These are phyloP conservation scores for Tricholoma saponaceum DNA, from an alignment of 768 basidiomycete species.

Conservation along the genomic window DNA sequence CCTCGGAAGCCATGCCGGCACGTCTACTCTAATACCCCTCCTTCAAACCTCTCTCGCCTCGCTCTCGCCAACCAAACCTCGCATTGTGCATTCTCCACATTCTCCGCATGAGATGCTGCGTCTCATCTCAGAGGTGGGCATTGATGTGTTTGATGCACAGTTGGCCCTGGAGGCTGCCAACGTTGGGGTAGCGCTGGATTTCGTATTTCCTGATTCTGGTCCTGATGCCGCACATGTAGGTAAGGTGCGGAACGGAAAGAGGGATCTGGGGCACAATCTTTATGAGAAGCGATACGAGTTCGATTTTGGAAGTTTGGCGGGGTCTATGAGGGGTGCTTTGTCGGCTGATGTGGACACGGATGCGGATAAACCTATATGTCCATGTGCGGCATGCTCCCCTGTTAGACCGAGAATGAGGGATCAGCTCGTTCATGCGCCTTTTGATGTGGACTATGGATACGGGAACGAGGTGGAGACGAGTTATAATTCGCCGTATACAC, in stretches of 20 bases:
- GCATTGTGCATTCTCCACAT: conserved; percentile 49
- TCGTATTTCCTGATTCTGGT: conserved; percentile 51
- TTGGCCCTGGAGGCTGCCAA: conserved; percentile 71
- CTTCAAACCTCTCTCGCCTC: conserved; percentile 55
- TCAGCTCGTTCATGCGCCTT: conserved; percentile 44
- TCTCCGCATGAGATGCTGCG: conserved; percentile 76
- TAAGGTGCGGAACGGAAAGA: conserved; percentile 19
- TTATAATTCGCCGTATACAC: conserved; percentile 34
- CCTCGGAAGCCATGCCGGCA: background rate
- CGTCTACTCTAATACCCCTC: conserved; percentile 26
- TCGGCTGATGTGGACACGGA: background rate
- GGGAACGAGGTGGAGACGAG: background rate
- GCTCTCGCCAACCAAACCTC: conserved; percentile 54
- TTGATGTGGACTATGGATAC: conserved; percentile 11
- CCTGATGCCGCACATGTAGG: background rate
- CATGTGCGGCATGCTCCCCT: conserved; percentile 57
- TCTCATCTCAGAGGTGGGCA: conserved; percentile 58
- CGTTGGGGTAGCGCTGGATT: conserved; percentile 74
- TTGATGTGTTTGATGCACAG: conserved; percentile 72
- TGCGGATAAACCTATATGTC: conserved; percentile 29
- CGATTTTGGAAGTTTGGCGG: conserved; percentile 58
- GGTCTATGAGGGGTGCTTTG: conserved; percentile 27
- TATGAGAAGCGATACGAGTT: conserved; percentile 53
- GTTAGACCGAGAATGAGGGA: conserved; percentile 27
- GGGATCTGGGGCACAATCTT: conserved; percentile 68